Percentiles rank a stretch among this genome's conserved stretches.
These are phyloP conservation scores for Aspergillus neotritici DNA, from an alignment of 2,329 filamentous ascomycete genomes.

Conservation along the genomic window DNA sequence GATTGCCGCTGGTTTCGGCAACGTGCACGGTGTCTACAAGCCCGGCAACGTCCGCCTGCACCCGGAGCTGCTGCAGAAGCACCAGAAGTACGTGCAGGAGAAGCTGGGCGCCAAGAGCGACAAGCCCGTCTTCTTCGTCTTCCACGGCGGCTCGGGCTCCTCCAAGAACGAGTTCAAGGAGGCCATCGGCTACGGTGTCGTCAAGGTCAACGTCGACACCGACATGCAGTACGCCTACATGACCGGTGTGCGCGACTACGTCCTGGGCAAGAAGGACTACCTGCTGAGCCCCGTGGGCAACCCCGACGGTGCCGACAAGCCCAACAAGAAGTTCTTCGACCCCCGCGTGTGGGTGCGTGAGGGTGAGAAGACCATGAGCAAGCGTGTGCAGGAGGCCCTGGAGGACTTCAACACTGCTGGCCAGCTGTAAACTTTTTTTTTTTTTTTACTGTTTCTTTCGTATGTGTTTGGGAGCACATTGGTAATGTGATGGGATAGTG, in stretches of 20 bases:
- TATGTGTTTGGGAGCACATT: not conserved
- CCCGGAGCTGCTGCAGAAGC: constrained; percentile 92
- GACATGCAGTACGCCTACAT: constrained; percentile 96
- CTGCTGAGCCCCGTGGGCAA: constrained; percentile 81
- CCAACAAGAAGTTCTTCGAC: constrained; percentile 96
- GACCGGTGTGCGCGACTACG: constrained; percentile 86
- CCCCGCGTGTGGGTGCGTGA: constrained; percentile 87
- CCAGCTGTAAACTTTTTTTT: constrained; percentile 57
- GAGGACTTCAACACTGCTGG: constrained; percentile 85
- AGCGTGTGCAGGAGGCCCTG: constrained; percentile 73
- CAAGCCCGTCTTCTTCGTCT: constrained; percentile 98
- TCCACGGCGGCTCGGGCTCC: constrained; percentile 95
- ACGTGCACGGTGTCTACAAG: constrained; percentile 99
- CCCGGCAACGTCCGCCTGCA: constrained; percentile 95
- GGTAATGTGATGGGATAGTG: constrained; percentile 4
- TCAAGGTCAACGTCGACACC: constrained; percentile 99
- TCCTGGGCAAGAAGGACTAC: constrained; percentile 93
- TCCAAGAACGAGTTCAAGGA: constrained; percentile 83
- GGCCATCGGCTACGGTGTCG: constrained; percentile 87
- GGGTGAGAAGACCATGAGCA: constrained; percentile 94
- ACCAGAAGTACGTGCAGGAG: constrained; percentile 86
- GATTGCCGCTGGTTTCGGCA: constrained; percentile 96
- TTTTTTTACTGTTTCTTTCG: constrained; percentile 1
- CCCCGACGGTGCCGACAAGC: constrained; percentile 92
- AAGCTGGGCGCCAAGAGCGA: constrained; percentile 64